Evolutionary conservation across 2,329 filamentous ascomycete species (phyloP).

Genomic region (Claviceps sp.): DNA sequence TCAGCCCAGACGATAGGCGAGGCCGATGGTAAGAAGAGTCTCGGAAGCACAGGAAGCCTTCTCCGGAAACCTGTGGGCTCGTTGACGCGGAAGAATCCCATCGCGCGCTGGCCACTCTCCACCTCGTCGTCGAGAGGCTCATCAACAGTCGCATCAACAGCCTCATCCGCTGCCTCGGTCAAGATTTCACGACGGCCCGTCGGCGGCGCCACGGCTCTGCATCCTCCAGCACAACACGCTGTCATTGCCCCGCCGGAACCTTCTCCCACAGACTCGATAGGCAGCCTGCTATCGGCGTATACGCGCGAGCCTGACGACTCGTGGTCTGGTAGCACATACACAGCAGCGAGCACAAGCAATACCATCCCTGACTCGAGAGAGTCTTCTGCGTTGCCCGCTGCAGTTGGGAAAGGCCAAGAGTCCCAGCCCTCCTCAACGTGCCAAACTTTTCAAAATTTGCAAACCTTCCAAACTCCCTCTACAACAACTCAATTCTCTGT

Average conservation of each 20-base stretch:
- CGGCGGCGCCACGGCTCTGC: slow-evolving; percentile 1
- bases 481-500: background rate
- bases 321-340: slow-evolving; percentile 4
- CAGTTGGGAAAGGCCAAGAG: background rate
- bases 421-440: background rate
- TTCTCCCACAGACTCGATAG: slow-evolving; percentile 36
- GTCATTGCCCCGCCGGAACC: slow-evolving; percentile 11
- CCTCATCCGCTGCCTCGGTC: slow-evolving; percentile 12
- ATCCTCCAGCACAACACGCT: slow-evolving; percentile 3
- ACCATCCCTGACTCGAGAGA: background rate
- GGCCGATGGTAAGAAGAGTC: slow-evolving; percentile 8
- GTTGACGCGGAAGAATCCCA: background rate
- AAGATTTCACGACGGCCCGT: slow-evolving; percentile 25
- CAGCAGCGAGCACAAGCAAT: slow-evolving; percentile 2
- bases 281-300: slow-evolving; percentile 43
- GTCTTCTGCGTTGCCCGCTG: background rate
- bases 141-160: background rate
- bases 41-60: slow-evolving; percentile 3
- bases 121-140: background rate
- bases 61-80: slow-evolving; percentile 11
- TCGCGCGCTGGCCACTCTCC: slow-evolving; percentile 8
- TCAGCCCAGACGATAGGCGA: too few species aligned
- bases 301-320: slow-evolving; percentile 30
- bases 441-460: too few species aligned
- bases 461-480: too few species aligned